Evolutionary conservation across 208 protist species (phyloP).

Genomic region (Crithidia fasciculata): DNA sequence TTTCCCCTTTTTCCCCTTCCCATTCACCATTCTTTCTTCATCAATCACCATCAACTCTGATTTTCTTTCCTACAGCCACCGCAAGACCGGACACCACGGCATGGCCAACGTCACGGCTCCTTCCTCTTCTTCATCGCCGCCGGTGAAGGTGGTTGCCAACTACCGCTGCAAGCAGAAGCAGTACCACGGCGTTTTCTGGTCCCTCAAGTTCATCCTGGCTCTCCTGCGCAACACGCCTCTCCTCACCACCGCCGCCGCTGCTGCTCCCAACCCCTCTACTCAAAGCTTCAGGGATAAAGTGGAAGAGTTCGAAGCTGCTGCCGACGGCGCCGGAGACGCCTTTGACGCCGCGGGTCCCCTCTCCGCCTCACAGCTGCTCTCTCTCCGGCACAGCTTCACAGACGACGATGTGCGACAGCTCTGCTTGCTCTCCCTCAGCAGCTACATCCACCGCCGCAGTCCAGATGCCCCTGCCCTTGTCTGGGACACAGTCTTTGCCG

Average conservation of each 20-base stretch:
- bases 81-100: no score
- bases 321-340: conserved; percentile 1
- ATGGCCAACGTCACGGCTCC: no score
- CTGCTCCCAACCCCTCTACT: not conserved
- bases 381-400: conserved; percentile 20
- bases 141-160: not conserved
- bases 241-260: not conserved
- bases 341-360: conserved; percentile 20
- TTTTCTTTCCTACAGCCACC: no score
- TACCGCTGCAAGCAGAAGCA: conserved; percentile 37
- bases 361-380: conserved; percentile 18
- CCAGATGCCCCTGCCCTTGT: not conserved
- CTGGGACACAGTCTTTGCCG: conserved; percentile 10
- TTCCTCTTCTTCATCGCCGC: not conserved
- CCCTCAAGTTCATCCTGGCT: conserved; percentile 26
- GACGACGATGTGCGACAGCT: conserved; percentile 15
- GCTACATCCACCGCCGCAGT: not conserved
- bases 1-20: no score
- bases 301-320: not conserved
- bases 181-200: conserved; percentile 29
- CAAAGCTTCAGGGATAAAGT: not conserved
- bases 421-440: conserved; percentile 7
- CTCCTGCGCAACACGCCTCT: not conserved
- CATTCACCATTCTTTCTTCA: no score
- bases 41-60: no score